Percentiles rank a stretch among this genome's conserved stretches.
phyloP scores from a whole-genome alignment of 306 rosid species.

The Sicyos edulis region DNA sequence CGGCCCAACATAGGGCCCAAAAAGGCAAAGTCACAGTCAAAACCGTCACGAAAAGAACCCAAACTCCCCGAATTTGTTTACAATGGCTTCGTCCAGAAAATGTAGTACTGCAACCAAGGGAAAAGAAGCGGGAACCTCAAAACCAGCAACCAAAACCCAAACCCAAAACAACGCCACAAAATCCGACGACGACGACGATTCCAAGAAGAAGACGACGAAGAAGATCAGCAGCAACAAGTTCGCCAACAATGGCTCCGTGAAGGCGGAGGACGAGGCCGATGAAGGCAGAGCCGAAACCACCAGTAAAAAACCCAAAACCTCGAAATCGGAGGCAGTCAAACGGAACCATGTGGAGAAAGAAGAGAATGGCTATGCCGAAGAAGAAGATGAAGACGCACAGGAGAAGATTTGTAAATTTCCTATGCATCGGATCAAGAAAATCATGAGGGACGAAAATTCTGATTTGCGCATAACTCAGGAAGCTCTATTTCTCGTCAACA shows the following conservation, averaged over 20 bases:
- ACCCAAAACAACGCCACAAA: background rate
- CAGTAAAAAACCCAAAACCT: slow-evolving; percentile 22
- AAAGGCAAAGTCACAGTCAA: background rate
- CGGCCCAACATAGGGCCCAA: slow-evolving; percentile 10
- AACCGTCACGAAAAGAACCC: background rate
- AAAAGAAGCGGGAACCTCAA: slow-evolving; percentile 30
- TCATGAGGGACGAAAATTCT: slow-evolving; percentile 45
- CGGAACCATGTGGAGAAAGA: slow-evolving; percentile 23
- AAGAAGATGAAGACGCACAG: slow-evolving; percentile 32
- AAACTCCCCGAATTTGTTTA: background rate
- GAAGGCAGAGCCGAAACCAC: slow-evolving; percentile 24
- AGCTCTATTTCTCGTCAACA: slow-evolving; percentile 64
- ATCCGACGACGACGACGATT: background rate
- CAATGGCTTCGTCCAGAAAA: slow-evolving; percentile 64
- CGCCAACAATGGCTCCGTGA: slow-evolving; percentile 38
- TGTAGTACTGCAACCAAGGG: slow-evolving; percentile 32
- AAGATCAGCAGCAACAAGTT: slow-evolving; percentile 15
- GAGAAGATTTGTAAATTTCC: slow-evolving; percentile 48
- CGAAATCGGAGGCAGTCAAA: slow-evolving; percentile 26
- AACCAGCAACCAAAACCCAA: slow-evolving; percentile 18
- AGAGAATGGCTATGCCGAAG: slow-evolving; percentile 24
- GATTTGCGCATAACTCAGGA: slow-evolving; percentile 55
- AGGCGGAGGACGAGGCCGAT: background rate
- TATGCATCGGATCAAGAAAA: slow-evolving; percentile 64
- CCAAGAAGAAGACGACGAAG: slow-evolving; percentile 12